Percentiles rank a stretch among this genome's conserved stretches.
Conservation (phyloP, 1,139 yeast genomes). For the Suhomyces maxii region DNA sequence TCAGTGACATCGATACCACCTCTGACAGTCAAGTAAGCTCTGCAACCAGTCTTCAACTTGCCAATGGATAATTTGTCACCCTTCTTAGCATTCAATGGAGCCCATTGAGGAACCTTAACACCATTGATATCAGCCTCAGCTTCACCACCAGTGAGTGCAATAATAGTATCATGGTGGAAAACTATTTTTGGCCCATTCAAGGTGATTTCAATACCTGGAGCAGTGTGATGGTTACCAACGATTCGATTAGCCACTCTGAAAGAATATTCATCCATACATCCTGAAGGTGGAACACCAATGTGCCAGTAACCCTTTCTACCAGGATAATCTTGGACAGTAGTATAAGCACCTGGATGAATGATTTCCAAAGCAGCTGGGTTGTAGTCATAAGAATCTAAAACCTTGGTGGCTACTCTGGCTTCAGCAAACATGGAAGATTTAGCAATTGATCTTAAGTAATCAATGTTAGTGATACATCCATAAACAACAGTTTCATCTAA, state of each 20-base stretch:
- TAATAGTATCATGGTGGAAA: conserved; percentile 76
- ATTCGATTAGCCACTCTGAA: conserved; percentile 86
- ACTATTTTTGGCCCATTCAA: conserved; percentile 80
- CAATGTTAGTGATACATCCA: conserved; percentile 89
- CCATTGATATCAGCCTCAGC: conserved; percentile 69
- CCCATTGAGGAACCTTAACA: conserved; percentile 53
- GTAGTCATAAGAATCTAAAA: conserved; percentile 80
- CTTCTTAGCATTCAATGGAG: conserved; percentile 64
- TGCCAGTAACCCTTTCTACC: conserved; percentile 89
- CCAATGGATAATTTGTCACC: conserved; percentile 85
- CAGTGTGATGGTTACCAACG: conserved; percentile 78
- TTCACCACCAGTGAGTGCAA: conserved; percentile 86
- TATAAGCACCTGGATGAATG: conserved; percentile 84
- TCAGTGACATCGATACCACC: conserved; percentile 95
- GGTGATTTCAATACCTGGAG: conserved; percentile 91
- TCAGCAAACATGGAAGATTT: conserved; percentile 79
- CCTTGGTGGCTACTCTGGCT: conserved; percentile 83
- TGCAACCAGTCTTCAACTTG: conserved; percentile 76
- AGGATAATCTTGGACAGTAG: conserved; percentile 95
- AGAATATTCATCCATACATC: conserved; percentile 94
- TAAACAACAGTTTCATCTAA: conserved; percentile 81
- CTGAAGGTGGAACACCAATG: conserved; percentile 96
- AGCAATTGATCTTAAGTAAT: conserved; percentile 83
- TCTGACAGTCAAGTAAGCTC: conserved; percentile 85
- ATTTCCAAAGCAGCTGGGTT: conserved; percentile 83